A percentile compares a stretch with the other conserved stretches of the same genome.
Evolutionary conservation across 495 filamentous ascomycete species (phyloP).

Genomic region (Sordaria brevicollis): DNA sequence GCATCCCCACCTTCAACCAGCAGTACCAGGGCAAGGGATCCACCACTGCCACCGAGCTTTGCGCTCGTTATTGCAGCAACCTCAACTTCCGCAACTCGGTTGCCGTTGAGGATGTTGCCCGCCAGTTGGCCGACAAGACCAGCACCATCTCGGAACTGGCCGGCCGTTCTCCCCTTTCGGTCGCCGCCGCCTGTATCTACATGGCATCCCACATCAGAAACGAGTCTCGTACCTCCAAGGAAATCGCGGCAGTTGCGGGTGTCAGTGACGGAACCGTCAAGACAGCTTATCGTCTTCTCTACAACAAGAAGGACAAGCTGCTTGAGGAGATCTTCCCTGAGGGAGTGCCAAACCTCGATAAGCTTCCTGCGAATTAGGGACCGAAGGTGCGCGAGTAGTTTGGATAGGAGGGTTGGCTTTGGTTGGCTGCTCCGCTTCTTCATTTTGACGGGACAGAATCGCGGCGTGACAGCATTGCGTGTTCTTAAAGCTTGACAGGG

Average conservation of each 20-base stretch:
- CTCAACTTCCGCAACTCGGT: constrained; percentile 55
- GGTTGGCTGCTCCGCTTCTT: background rate
- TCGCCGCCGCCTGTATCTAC: constrained; percentile 92
- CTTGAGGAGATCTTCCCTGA: constrained; percentile 62
- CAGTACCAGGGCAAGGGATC: constrained; percentile 64
- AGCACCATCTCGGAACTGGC: constrained; percentile 66
- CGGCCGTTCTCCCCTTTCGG: constrained; percentile 87
- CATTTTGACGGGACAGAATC: background rate
- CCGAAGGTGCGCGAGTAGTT: background rate
- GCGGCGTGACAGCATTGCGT: background rate
- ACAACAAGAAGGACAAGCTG: constrained; percentile 58
- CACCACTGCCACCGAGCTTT: constrained; percentile 76
- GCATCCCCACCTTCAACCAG: constrained; percentile 26
- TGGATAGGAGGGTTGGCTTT: background rate
- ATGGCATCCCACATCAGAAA: constrained; percentile 81
- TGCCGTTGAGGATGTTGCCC: constrained; percentile 58
- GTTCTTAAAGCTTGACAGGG: background rate
- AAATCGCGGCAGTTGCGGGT: constrained; percentile 69
- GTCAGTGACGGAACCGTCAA: constrained; percentile 96
- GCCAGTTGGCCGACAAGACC: constrained; percentile 62
- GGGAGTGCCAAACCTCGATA: constrained; percentile 56
- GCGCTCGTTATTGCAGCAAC: constrained; percentile 77
- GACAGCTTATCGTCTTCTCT: constrained; percentile 84
- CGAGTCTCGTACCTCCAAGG: constrained; percentile 65
- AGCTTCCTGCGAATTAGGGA: constrained; percentile 45